Evolutionary conservation across 805 yeast species (phyloP), one percentile per base, ranked within the genome.

Genomic region (Diddensiella transvaalensis): DNA sequence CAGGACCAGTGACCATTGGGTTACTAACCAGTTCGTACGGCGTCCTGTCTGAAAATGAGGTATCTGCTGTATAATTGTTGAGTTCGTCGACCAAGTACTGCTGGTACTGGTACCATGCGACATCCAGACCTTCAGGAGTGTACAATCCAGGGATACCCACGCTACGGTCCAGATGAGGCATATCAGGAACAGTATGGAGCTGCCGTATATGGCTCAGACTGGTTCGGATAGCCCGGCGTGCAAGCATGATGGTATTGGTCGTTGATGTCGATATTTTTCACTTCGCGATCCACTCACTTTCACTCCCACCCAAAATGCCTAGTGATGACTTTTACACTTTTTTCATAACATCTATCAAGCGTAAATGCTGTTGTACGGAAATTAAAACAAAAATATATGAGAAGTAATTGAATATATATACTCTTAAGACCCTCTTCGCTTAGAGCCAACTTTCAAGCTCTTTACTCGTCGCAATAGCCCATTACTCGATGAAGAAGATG

Each of bases 71-170:
- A 30, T 53, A 53, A 22, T 44, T 38, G 56, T 67, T 66, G 47
- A 67, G 53, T 45, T 58, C 51, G 50, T 58, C 58, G 26, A 65
- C 40, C 37, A 62, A 52, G 56, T 71, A 79, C 50, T 72, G 73
- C 68, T 91, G 99, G 67, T 87, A 84, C 50, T 89, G 83, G 18
- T 67, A 69, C 96, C 97, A 91, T 1, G 90, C 85, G 5, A 76
- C 66, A 51, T 83, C 72, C 64, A 83, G 85, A 22, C 90, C 96
- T 49, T 74, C 62, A 1, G 81, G 59, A 3, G 85, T 70, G 68
- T 79, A 80, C 39, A 88, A 68, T 1, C 89, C 89, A 50, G 74
- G 68, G 53, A 86, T 47, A 3, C 60, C 60, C 6, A 24, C 35
- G 17, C 42, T 39, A 3, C 29, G 23, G 33, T 50, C 49, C 13